Base-by-base conservation (phyloP, 2,329 filamentous ascomycete species). In the Penicillium sp. region DNA sequence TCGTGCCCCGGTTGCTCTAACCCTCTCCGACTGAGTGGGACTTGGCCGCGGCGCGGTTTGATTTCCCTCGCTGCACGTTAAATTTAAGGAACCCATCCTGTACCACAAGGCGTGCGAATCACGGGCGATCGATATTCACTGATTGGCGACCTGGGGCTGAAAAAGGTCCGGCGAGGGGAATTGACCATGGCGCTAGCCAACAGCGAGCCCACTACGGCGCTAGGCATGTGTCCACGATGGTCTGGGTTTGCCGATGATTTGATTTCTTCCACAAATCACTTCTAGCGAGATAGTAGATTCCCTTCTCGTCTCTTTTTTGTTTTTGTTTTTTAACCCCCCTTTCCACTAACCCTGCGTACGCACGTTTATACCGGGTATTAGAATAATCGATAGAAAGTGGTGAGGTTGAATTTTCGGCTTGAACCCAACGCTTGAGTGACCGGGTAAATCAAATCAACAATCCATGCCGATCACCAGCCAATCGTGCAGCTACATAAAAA, bases 71-170 rank as follows among this genome's bases (percentile, higher is more conserved):
- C 51, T 47, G 52, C 51, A 56, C 50, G 53, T 55, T 58, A 54
- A 60, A 60, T 50, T 60, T 60, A 54, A 58, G 33, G 51, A 55
- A 58, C 46, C 52, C 54, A 54, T 53, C 45, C 41, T 52, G 57
- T 54, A 49, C 48, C 54, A 58, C 56, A 49, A 52, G 44, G 56
- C 49, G 56, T 54, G 51, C 53, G 54, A 56, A 57, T 52, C 56
- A 52, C 16, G 47, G 50, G 21, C 39, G 50, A 58, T 51, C 49
- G 18, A n/a, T 39, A 24, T 44, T 16, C n/a, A 50, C 16, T 34
- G 33, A 23, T 28, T 21, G 42, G 41, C 41, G 28, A 28, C 6
- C 41, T 28, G 41, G 41, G 41, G 41, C 41, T 26, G 23, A 47
- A 48, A 42, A 53, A 52, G 33, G 42, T 49, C 49, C 48, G 47